phyloP scores from a whole-genome alignment of 2,329 filamentous ascomycete genomes.

The Talaromyces rugulosus region DNA sequence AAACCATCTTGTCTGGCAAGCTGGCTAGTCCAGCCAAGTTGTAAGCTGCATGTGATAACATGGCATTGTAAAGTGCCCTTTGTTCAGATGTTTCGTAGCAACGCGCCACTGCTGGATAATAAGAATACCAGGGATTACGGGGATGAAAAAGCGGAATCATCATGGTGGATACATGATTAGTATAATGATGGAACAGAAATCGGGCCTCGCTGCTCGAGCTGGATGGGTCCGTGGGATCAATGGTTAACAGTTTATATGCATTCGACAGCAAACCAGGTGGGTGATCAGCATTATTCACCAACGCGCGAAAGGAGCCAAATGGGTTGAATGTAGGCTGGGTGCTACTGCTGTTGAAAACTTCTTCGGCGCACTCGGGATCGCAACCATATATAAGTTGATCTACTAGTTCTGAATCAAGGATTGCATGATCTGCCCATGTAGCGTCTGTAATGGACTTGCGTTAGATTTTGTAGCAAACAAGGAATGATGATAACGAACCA shows the following conservation, averaged over 20 bases:
- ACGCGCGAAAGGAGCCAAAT: neutral
- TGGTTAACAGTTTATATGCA: neutral
- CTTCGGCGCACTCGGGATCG: neutral
- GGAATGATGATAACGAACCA: neutral
- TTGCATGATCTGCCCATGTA: slow-evolving; percentile 3
- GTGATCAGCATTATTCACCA: neutral
- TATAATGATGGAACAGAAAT: slow-evolving; percentile 17
- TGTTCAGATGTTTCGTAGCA: slow-evolving; percentile 2
- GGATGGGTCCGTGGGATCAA: slow-evolving; percentile 1
- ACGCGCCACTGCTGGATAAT: slow-evolving; percentile 16
- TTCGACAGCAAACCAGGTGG: neutral
- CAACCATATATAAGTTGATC: slow-evolving; percentile 2
- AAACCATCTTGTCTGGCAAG: neutral
- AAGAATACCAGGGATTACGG: slow-evolving; percentile 17
- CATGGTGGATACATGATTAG: slow-evolving; percentile 14
- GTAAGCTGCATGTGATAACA: slow-evolving; percentile 4
- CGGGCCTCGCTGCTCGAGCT: slow-evolving; percentile 15
- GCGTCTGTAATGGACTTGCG: neutral
- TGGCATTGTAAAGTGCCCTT: slow-evolving; percentile 3
- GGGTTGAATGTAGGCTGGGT: neutral
- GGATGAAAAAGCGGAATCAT: slow-evolving; percentile 21
- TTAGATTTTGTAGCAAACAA: neutral
- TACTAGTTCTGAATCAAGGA: neutral
- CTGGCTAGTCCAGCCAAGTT: neutral
- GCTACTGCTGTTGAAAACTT: neutral